These are phyloP conservation scores for Suaeda aralocaspica DNA, from an alignment of 148 eudicot species.

Conservation along the genomic window DNA sequence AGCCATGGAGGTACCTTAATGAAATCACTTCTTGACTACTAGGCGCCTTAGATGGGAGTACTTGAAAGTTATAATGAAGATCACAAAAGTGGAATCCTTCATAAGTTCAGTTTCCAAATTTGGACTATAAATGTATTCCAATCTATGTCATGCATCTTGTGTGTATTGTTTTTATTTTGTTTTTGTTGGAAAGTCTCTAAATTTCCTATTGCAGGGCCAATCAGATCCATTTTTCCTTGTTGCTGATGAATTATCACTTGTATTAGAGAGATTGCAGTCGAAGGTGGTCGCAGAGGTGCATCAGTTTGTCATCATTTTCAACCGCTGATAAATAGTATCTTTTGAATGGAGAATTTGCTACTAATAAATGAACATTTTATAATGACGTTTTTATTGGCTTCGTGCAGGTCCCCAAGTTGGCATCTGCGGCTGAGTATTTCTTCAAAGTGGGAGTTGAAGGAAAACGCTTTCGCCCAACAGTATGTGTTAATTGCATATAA, in stretches of 20 bases:
- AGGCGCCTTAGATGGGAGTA: too few relatives aligned
- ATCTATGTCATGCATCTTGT: too few relatives aligned
- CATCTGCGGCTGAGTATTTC: constrained; percentile 90
- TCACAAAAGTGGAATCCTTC: too few relatives aligned
- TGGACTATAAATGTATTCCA: too few relatives aligned
- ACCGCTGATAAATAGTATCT: constrained; percentile 7
- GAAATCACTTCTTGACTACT: too few relatives aligned
- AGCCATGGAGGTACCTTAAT: too few relatives aligned
- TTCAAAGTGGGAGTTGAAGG: constrained; percentile 94
- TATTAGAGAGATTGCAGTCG: constrained; percentile 66
- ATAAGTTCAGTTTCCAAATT: too few relatives aligned
- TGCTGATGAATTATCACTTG: constrained; percentile 68
- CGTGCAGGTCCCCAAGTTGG: constrained; percentile 86
- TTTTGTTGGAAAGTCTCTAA: not conserved
- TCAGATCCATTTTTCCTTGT: constrained; percentile 83
- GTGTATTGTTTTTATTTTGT: not conserved
- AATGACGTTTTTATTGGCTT: constrained; percentile 17
- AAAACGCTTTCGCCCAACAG: constrained; percentile 91
- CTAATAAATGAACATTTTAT: not conserved
- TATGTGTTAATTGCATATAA: constrained; percentile 29
- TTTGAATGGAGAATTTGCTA: not conserved
- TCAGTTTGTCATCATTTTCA: not conserved
- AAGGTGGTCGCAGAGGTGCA: constrained; percentile 91
- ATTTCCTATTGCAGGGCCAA: constrained; percentile 48
- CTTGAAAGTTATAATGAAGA: too few relatives aligned